Base-by-base conservation (phyloP, 2,329 filamentous ascomycete species). In the Cytospora mali region DNA sequence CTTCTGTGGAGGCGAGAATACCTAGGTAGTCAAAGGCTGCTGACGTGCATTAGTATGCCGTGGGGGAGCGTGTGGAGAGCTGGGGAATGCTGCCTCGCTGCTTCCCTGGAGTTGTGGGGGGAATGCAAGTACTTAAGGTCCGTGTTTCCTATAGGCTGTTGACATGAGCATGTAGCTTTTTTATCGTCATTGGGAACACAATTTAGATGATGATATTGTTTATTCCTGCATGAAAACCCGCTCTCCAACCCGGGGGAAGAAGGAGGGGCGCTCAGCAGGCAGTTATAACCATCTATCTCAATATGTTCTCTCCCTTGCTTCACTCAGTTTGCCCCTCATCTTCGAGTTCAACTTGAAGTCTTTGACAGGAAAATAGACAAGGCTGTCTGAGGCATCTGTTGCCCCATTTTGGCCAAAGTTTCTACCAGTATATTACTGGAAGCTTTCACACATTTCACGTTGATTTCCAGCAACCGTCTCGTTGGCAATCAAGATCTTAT, bases 41-140 rank as follows among this genome's bases (percentile, higher is more conserved):
- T 52, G 57, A 53, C 49, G n/a, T 59, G 57, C 57, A 59, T 53
- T 53, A 59, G 33, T 42, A 10, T 42, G 39, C 18, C 14, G 39
- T 42, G 39, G 39, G 39, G 39, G n/a, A 42, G 39, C n/a, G 35
- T 18, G 39, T 42, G 39, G 35, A 42, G 35, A 42, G 35, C 35
- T 18, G 35, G 16, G 35, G 35, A 42, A n/a, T 42, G 35, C 35
- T 42, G 35, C 35, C 35, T 42, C 35, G 35, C 13, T 18, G 14
- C 35, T 13, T n/a, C 16, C 35, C 16, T n/a, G 18, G 18, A 13
- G 18, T 6, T 9, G 16, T 9, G 16, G 39, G 39, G n/a, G 39
- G 16, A 42, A 18, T 42, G 39, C 39, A 42, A 42, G 39, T 42
- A n/a, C 39, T 42, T 18, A n/a, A 21, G 10, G 18, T 42, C 39